Evolutionary conservation across 495 filamentous ascomycete species (phyloP).

Genomic region (Penicillium herquei): DNA sequence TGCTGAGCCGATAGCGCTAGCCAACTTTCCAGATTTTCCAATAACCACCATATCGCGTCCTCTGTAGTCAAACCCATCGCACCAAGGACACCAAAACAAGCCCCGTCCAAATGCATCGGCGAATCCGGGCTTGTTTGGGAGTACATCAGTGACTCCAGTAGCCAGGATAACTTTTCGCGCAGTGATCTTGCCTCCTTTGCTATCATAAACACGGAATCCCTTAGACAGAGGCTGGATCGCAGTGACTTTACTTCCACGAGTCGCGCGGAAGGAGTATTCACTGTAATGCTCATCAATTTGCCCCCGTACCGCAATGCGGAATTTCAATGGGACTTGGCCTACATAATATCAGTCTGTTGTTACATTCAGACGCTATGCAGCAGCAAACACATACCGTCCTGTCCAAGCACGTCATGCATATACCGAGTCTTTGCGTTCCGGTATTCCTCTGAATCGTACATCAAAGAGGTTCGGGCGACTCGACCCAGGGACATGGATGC

Average conservation of each 20-base stretch:
- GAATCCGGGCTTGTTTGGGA: conserved; percentile 40
- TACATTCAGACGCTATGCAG: neutral
- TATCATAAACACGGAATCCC: conserved; percentile 10
- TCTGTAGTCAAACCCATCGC: conserved; percentile 47
- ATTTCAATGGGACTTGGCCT: conserved; percentile 8
- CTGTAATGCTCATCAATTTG: conserved; percentile 10
- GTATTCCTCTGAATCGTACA: conserved; percentile 9
- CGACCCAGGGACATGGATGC: conserved; percentile 8
- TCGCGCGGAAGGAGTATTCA: conserved; percentile 11
- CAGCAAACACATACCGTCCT: conserved; percentile 6
- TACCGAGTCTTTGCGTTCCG: conserved; percentile 8
- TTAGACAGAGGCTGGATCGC: conserved; percentile 8
- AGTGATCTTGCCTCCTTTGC: conserved; percentile 4
- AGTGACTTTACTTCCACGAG: conserved; percentile 8
- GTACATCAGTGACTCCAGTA: conserved; percentile 44
- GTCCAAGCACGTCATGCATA: conserved; percentile 13
- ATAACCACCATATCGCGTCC: conserved; percentile 39
- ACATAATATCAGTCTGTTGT: neutral
- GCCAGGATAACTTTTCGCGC: conserved; percentile 40
- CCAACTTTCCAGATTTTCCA: conserved; percentile 18
- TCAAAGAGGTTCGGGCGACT: conserved; percentile 5
- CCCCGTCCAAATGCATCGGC: conserved; percentile 44
- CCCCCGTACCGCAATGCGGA: conserved; percentile 6
- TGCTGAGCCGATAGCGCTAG: conserved; percentile 27
- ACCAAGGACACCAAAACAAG: conserved; percentile 52